These are phyloP conservation scores for Exophiala phaeomuriformis DNA, from an alignment of 2,329 filamentous ascomycete species.

Conservation along the genomic window DNA sequence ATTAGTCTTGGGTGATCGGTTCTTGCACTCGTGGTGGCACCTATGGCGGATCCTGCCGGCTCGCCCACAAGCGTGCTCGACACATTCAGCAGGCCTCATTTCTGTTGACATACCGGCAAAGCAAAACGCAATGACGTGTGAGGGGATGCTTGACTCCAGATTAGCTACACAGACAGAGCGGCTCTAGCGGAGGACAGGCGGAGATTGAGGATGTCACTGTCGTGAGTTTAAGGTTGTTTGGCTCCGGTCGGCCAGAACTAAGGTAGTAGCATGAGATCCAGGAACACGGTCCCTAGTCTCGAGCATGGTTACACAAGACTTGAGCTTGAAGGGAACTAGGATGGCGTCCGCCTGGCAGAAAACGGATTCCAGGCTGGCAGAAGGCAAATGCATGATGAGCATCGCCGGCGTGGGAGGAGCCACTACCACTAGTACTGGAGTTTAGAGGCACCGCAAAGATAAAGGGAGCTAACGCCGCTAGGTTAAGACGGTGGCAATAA, in stretches of 20 bases:
- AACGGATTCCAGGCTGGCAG: background rate
- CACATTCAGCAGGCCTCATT: no score
- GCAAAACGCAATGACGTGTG: no score
- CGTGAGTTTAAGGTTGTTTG: conserved; percentile 19
- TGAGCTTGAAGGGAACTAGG: conserved; percentile 16
- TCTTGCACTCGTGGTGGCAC: no score
- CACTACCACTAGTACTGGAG: background rate
- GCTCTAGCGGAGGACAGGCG: no score
- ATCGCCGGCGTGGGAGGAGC: conserved; percentile 6
- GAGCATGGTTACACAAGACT: conserved; percentile 20
- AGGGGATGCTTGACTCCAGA: no score
- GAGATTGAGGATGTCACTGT: background rate
- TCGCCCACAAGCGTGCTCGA: no score
- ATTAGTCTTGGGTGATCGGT: no score
- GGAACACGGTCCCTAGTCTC: background rate
- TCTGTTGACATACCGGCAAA: no score
- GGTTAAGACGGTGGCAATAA: background rate
- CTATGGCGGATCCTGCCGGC: no score
- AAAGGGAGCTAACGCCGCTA: no score
- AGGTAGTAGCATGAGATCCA: background rate
- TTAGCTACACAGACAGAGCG: no score
- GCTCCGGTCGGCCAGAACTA: background rate
- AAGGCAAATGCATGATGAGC: conserved; percentile 12
- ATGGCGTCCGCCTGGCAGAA: conserved; percentile 15
- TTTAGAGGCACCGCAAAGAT: background rate